Evolutionary conservation across 2,329 filamentous ascomycete species (phyloP).

Genomic region (Claviceps monticola): DNA sequence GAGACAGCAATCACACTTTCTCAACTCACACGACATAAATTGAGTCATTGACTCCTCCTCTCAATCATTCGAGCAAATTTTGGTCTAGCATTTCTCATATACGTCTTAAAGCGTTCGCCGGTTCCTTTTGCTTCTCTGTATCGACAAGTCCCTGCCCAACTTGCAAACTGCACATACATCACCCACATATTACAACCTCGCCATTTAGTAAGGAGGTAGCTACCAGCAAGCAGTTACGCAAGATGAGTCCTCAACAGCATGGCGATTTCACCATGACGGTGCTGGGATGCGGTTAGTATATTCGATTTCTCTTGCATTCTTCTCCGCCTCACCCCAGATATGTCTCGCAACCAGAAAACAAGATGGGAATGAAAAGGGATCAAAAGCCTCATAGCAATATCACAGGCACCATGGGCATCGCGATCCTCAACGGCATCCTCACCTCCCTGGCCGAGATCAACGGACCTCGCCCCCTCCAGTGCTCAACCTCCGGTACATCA

Average conservation of each 20-base stretch:
- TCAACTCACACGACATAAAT: background rate
- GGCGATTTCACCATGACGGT: conserved; percentile 59
- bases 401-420: conserved; percentile 70
- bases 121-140: background rate
- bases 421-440: conserved; percentile 70
- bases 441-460: conserved; percentile 47
- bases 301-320: background rate
- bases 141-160: background rate
- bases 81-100: background rate
- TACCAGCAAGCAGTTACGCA: background rate
- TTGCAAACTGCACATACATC: background rate
- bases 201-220: background rate
- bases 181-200: background rate
- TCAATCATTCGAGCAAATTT: background rate
- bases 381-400: background rate
- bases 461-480: conserved; percentile 30
- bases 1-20: background rate
- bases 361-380: background rate
- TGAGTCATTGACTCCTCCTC: background rate
- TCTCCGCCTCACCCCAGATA: background rate
- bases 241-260: conserved; percentile 17
- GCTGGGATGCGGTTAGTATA: conserved; percentile 60
- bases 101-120: background rate
- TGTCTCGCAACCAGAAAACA: background rate
- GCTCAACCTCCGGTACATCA: conserved; percentile 26